Evolutionary conservation across 306 rosid genomes (phyloP).

Genomic region (Datisca glomerata): DNA sequence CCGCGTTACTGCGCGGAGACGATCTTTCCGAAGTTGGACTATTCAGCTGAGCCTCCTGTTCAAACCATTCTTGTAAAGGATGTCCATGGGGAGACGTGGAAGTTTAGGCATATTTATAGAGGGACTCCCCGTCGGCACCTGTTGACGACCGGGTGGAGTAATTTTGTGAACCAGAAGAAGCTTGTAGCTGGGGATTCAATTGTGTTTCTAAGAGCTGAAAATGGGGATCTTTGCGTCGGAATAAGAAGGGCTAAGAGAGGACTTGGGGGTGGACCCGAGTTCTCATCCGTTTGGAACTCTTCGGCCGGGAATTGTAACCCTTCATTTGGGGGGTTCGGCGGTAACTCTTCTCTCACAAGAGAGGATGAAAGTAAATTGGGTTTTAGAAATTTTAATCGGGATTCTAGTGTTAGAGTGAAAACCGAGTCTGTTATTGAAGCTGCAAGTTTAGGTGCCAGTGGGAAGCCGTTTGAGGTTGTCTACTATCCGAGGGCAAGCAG

Average conservation of each 20-base stretch:
- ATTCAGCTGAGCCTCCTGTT: slow-evolving; percentile 76
- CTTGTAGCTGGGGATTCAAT: slow-evolving; percentile 97
- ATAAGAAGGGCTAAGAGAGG: slow-evolving; percentile 94
- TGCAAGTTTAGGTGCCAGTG: slow-evolving; percentile 56
- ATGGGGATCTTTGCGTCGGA: slow-evolving; percentile 91
- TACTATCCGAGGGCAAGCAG: slow-evolving; percentile 82
- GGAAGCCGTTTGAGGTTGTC: slow-evolving; percentile 67
- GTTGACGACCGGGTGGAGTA: slow-evolving; percentile 96
- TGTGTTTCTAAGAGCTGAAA: slow-evolving; percentile 72
- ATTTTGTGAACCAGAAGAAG: slow-evolving; percentile 87
- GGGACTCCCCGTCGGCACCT: slow-evolving; percentile 98
- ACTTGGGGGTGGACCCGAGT: slow-evolving; percentile 60
- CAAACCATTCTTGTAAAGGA: slow-evolving; percentile 80
- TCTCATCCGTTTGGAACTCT: too few relatives aligned
- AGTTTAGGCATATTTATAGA: slow-evolving; percentile 92
- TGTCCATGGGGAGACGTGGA: slow-evolving; percentile 85
- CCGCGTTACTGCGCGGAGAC: slow-evolving; percentile 98
- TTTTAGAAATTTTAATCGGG: slow-evolving; percentile 25
- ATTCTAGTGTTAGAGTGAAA: slow-evolving; percentile 31
- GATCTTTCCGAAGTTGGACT: slow-evolving; percentile 76
- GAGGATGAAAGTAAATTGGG: too few relatives aligned
- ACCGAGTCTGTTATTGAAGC: slow-evolving; percentile 62
- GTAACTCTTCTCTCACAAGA: too few relatives aligned
- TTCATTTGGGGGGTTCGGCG: too few relatives aligned
- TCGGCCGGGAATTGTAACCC: too few relatives aligned